A percentile compares a stretch with the other conserved stretches of the same genome.
phyloP scores from a whole-genome alignment of 345 rosid genomes.

The Sapria himalayana region DNA sequence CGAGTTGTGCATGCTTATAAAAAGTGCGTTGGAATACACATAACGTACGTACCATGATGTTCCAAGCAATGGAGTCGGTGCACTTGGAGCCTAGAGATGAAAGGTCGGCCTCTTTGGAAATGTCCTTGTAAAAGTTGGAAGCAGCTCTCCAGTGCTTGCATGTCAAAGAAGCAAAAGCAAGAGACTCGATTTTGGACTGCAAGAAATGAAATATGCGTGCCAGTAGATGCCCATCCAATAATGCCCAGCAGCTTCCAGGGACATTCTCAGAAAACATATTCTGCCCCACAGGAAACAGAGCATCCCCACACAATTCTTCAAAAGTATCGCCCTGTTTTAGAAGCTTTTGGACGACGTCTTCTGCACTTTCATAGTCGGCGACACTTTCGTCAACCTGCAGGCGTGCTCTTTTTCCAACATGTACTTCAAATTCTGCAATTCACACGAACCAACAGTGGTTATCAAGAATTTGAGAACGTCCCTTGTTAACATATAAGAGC shows the following conservation, averaged over 20 bases:
- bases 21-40: slow-evolving; percentile 2
- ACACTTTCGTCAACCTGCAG: slow-evolving; percentile 43
- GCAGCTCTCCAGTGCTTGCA: slow-evolving; percentile 90
- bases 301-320: slow-evolving; percentile 60
- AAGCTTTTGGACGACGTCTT: slow-evolving; percentile 23
- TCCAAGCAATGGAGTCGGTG: slow-evolving; percentile 40
- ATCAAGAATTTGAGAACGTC: too few relatives aligned
- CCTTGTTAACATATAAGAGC: too few relatives aligned
- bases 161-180: slow-evolving; percentile 60
- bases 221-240: slow-evolving; percentile 52
- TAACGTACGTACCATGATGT: slow-evolving; percentile 38
- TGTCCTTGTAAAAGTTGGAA: slow-evolving; percentile 44
- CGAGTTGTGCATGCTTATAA: too few relatives aligned
- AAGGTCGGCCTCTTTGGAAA: slow-evolving; percentile 58
- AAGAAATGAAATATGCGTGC: slow-evolving; percentile 74
- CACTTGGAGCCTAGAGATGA: slow-evolving; percentile 58
- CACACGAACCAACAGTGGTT: slow-evolving; percentile 9
- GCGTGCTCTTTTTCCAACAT: slow-evolving; percentile 59
- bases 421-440: slow-evolving; percentile 38
- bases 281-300: slow-evolving; percentile 27
- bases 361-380: slow-evolving; percentile 35
- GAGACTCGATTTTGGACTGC: slow-evolving; percentile 61
- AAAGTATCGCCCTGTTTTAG: slow-evolving; percentile 32
- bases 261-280: slow-evolving; percentile 16
- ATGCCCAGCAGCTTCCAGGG: slow-evolving; percentile 51